Evolutionary conservation across 1,139 yeast genomes (phyloP).

Genomic region (Candida sojae): DNA sequence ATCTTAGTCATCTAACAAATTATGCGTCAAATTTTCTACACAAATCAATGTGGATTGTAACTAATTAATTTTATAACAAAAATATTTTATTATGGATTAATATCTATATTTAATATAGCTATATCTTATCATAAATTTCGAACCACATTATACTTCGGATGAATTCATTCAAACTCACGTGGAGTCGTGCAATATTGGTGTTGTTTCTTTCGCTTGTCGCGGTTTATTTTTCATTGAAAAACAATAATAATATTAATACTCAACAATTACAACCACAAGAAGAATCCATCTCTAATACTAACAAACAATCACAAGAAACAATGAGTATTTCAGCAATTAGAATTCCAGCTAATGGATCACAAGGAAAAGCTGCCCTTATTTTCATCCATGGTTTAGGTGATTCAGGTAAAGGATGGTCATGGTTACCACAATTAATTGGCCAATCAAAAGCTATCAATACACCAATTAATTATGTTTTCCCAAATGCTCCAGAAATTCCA

Average conservation of each 20-base stretch:
- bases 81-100: too few relatives aligned
- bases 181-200: constrained; percentile 1
- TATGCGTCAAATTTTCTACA: too few relatives aligned
- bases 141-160: too few relatives aligned
- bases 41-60: too few relatives aligned
- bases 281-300: background rate
- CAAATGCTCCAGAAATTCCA: constrained; percentile 79
- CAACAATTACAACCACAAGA: background rate
- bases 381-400: constrained; percentile 93
- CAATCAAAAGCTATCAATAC: constrained; percentile 47
- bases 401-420: constrained; percentile 86
- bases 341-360: constrained; percentile 21
- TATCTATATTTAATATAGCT: too few relatives aligned
- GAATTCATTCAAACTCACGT: background rate
- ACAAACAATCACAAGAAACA: background rate
- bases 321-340: constrained; percentile 23
- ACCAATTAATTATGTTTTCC: constrained; percentile 77
- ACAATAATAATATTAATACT: background rate
- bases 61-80: too few relatives aligned
- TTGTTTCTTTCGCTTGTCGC: background rate
- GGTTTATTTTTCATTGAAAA: background rate
- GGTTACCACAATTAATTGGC: constrained; percentile 56
- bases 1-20: too few relatives aligned
- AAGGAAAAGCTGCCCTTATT: constrained; percentile 61
- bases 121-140: too few relatives aligned